Evolutionary conservation across 371 early-diverging fungal species (phyloP), one percentile per base, ranked within the genome.

Genomic region (Umbelopsis sp.): DNA sequence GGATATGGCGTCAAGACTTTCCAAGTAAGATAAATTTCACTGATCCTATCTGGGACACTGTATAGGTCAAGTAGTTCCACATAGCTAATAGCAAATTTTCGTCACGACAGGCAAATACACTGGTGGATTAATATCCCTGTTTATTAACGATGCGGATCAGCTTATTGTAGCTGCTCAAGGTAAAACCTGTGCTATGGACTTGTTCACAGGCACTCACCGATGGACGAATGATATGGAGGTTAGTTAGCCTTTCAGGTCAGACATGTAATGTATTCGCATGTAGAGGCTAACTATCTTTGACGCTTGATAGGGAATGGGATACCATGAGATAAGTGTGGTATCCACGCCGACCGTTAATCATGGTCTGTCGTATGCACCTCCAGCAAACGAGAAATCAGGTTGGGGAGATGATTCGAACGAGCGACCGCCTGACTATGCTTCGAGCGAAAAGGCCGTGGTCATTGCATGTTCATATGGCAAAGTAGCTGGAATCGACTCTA

Each of bases 191-290:
- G 18, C 35, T 11, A 16, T 57, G 18, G 57, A 57, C 32, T 35
- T 57, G 16, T 57, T 35, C 57, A 57, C 57, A 11, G 57, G 57
- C 32, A 29, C 57, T 57, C 57, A 57, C 35, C 29, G 18, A 10
- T 80, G 80, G 80, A 50, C 71, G 5, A 80, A 80, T 57, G 65
- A 67, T 2, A 80, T 80, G 78, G 66, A 69, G 52, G 80, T 80
- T 73, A 71, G 74, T 67, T 29, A 22, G 29, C 29, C 29, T 29
- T 29, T 29, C 3, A 29, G 1, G 29, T 29, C 29, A 7, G 12
- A 41, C 41, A 41, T 41, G 41, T 41, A 41, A 3, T 41, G 7
- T 41, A 41, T 41, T 41, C 41, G 41, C 41, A 41, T 4, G 1
- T 29, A 29, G 29, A 29, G 29, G 29, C 29, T 29, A 4, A 29